A percentile compares a stretch with the other conserved stretches of the same genome.
Evolutionary conservation across 2,329 filamentous ascomycete genomes (phyloP).

Genomic region (Domatiomyces globalis): DNA sequence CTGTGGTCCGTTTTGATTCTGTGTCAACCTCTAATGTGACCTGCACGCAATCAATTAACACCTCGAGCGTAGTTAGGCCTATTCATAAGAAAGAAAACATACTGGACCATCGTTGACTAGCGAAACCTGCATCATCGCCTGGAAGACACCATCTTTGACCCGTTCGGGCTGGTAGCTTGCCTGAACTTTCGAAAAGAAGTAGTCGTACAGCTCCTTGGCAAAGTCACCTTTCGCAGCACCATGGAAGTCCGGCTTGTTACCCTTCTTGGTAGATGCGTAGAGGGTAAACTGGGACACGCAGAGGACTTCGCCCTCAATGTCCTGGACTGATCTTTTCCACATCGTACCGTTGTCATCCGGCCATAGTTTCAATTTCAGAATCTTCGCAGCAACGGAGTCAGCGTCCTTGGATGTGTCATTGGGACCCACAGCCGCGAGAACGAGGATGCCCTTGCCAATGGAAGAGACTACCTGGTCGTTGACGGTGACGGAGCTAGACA

Average conservation of each 20-base stretch:
- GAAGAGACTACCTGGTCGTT: slow-evolving; percentile 80
- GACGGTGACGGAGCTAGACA: slow-evolving; percentile 90
- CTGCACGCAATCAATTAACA: slow-evolving; percentile 6
- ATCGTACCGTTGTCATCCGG: slow-evolving; percentile 61
- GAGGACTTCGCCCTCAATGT: slow-evolving; percentile 83
- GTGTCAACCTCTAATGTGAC: slow-evolving; percentile 32
- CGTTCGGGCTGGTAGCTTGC: slow-evolving; percentile 55
- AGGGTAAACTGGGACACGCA: slow-evolving; percentile 97
- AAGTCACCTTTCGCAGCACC: slow-evolving; percentile 65
- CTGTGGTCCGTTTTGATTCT: not conserved
- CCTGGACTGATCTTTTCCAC: slow-evolving; percentile 84
- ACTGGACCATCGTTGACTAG: slow-evolving; percentile 73
- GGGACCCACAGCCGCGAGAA: slow-evolving; percentile 81
- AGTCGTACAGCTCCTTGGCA: slow-evolving; percentile 67
- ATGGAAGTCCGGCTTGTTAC: slow-evolving; percentile 89
- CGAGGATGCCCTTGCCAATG: slow-evolving; percentile 77
- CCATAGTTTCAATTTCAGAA: slow-evolving; percentile 85
- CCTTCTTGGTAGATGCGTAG: slow-evolving; percentile 84
- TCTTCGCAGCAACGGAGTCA: slow-evolving; percentile 67
- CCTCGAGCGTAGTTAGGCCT: not conserved
- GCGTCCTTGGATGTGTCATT: slow-evolving; percentile 83
- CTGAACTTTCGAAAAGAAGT: slow-evolving; percentile 65
- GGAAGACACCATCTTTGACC: slow-evolving; percentile 92
- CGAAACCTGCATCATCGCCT: slow-evolving; percentile 97
- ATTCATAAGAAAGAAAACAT: slow-evolving; percentile 27